phyloP scores from a whole-genome alignment of 441 rosid species.

The Mallotus repandus region DNA sequence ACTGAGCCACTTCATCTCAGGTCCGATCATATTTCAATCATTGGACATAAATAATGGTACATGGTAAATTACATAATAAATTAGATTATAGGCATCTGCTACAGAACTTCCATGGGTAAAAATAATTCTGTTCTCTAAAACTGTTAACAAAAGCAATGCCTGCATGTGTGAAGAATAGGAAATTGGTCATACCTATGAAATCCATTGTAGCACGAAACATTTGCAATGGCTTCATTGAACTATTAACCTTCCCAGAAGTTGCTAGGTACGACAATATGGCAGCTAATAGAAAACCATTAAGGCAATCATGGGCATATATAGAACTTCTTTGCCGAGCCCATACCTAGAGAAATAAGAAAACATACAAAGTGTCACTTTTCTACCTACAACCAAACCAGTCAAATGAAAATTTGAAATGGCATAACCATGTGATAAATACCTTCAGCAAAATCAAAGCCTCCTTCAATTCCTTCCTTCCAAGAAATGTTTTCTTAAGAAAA shows the following conservation, averaged over 20 bases:
- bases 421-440: conserved; percentile 34
- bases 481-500: conserved; percentile 52
- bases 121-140: not conserved
- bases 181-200: conserved; percentile 62
- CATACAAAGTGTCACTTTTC: conserved; percentile 8
- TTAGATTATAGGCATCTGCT: not conserved
- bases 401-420: conserved; percentile 5
- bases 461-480: conserved; percentile 62
- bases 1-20: not conserved
- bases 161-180: not conserved
- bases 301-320: conserved; percentile 66
- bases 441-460: conserved; percentile 75
- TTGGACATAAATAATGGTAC: not conserved
- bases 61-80: not conserved
- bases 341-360: conserved; percentile 44
- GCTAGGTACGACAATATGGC: conserved; percentile 69
- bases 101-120: not conserved
- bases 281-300: conserved; percentile 77
- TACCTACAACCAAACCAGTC: not conserved
- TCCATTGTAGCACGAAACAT: conserved; percentile 71
- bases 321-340: conserved; percentile 93
- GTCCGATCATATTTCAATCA: not conserved
- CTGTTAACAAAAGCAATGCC: not conserved
- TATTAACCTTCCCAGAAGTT: conserved; percentile 51
- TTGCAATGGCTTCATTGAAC: conserved; percentile 65